Evolutionary conservation across 345 rosid genomes (phyloP).

Genomic region (Dipteronia dyeriana): DNA sequence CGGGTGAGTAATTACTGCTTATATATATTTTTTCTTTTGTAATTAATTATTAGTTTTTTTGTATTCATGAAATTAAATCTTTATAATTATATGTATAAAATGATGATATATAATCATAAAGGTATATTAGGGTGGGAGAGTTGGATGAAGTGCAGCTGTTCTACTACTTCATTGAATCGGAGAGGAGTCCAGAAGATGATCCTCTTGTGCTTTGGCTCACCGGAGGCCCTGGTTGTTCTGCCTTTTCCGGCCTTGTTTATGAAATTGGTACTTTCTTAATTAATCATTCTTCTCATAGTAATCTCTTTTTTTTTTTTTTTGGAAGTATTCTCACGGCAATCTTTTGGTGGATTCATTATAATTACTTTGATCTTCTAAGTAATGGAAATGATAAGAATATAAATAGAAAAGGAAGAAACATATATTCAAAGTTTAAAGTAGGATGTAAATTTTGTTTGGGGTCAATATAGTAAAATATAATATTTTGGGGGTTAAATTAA

Average conservation of each 20-base stretch:
- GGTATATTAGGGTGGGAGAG: slow-evolving; percentile 14
- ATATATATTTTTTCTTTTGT: not conserved
- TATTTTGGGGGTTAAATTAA: too few species aligned
- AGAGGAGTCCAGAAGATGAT: slow-evolving; percentile 28
- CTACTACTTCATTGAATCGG: slow-evolving; percentile 40
- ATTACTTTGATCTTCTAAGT: too few species aligned
- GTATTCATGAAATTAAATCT: too few species aligned
- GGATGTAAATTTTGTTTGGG: too few species aligned
- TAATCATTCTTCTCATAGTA: not conserved
- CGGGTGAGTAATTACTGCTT: not conserved
- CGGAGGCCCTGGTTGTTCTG: slow-evolving; percentile 48
- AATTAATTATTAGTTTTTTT: not conserved
- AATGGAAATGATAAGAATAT: too few species aligned
- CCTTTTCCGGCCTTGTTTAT: slow-evolving; percentile 37
- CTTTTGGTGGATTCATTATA: too few species aligned
- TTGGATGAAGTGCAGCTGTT: slow-evolving; percentile 29
- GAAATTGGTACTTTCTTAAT: slow-evolving; percentile 25
- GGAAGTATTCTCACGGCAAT: too few species aligned
- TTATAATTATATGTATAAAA: too few species aligned
- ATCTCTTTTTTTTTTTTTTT: too few species aligned
- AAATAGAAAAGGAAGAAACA: too few species aligned
- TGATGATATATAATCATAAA: not conserved
- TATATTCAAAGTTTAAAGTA: too few species aligned
- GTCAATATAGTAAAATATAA: too few species aligned
- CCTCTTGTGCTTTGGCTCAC: slow-evolving; percentile 44